Base-by-base conservation (phyloP, 257 asterid species). In the Rubia yunnanensis region DNA sequence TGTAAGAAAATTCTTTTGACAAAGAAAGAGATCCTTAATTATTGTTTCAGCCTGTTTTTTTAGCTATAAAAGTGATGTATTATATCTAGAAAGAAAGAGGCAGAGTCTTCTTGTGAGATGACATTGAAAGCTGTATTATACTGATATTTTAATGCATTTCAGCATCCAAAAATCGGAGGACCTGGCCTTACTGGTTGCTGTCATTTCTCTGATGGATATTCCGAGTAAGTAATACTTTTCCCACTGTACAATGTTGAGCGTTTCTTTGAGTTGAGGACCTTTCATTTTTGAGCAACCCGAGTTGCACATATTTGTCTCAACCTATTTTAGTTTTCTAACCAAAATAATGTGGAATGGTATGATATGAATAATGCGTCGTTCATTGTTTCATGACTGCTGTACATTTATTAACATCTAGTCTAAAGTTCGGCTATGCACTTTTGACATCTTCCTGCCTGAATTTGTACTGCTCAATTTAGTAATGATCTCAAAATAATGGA, bases 111-210 rank as follows among this genome's bases (percentile, higher is more conserved):
- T 38, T 55, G 10, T 17, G 57, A 44, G 65, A 58, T 17, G 49
- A 60, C 18, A n/a, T 26, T 38, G 20, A 31, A 32, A 8, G 48
- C n/a, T n/a, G n/a, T n/a, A n/a, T n/a, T n/a, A n/a, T n/a, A n/a
- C 73, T 39, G 70, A 8, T 66, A 72, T 26, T 61, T 53, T 70
- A 48, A 63, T 64, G 36, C 56, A 34, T 70, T 83, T 76, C 90
- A 94, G 99, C 88, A 88, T 75, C 99, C 99, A 41, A 81, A 70
- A 74, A 77, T 89, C 27, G 99, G 99, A 30, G 99, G 96, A 53
- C 96, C 96, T 26, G 97, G 99, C 66, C 95, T 94, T 57, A 75
- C 87, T 69, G 99, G 99, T 69, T 55, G 80, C 63, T 83, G 83
- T 75, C 83, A 74, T 60, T 79, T 83, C 65, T 46, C 95, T 35